These are phyloP conservation scores for Phytophthora melonis DNA, from an alignment of 352 stramenopile species.

Conservation along the genomic window DNA sequence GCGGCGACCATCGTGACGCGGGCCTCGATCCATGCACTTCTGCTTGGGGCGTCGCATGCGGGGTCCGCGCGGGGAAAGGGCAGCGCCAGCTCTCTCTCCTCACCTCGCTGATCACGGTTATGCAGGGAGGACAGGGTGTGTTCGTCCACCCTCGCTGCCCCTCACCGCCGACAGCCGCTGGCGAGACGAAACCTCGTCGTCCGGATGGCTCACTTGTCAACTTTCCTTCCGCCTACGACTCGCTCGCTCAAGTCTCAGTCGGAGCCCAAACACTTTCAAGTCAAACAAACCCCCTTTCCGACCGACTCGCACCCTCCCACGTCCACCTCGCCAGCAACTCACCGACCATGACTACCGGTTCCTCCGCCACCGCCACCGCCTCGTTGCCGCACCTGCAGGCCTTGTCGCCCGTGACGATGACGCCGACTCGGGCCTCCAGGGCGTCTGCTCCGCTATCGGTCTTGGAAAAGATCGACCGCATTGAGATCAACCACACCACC, in stretches of 20 bases:
- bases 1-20: conserved; percentile 8
- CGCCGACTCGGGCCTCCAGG: conserved; percentile 34
- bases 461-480: conserved; percentile 49
- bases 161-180: conserved; percentile 34
- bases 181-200: conserved; percentile 23
- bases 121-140: conserved; percentile 22
- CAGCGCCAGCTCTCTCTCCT: conserved; percentile 8
- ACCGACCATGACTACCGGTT: conserved; percentile 32
- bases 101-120: conserved; percentile 14
- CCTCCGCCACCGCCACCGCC: conserved; percentile 30
- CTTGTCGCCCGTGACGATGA: conserved; percentile 36
- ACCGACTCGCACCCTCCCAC: neutral
- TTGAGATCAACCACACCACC: conserved; percentile 55
- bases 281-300: conserved; percentile 9
- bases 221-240: conserved; percentile 37
- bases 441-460: conserved; percentile 41
- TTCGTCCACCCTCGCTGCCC: conserved; percentile 26
- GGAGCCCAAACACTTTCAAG: conserved; percentile 23
- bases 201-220: conserved; percentile 46
- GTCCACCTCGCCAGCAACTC: conserved; percentile 4
- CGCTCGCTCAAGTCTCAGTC: conserved; percentile 20
- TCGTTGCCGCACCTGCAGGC: conserved; percentile 33
- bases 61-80: conserved; percentile 13
- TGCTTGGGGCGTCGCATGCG: conserved; percentile 35
- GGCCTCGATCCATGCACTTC: conserved; percentile 4